A percentile compares a stretch with the other conserved stretches of the same genome.
Conservation (phyloP, 495 filamentous ascomycete species). For the Parathielavia appendiculata region DNA sequence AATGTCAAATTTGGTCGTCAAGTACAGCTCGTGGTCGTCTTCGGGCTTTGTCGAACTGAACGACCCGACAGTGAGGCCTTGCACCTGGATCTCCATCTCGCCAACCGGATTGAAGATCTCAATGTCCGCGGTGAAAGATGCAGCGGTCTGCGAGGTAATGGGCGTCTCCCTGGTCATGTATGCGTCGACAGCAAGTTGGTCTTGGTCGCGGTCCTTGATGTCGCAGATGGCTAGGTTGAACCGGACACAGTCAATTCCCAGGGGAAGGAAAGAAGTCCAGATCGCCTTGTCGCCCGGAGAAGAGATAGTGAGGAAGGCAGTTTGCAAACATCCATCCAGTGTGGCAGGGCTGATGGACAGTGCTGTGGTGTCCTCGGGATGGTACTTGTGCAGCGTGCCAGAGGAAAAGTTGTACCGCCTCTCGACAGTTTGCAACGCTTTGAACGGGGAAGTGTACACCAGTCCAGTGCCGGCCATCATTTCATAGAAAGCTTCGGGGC, state of each 20-base stretch:
- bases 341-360: conserved; percentile 44
- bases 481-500: conserved; percentile 39
- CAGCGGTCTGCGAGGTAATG: conserved; percentile 22
- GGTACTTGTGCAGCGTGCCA: conserved; percentile 32
- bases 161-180: conserved; percentile 27
- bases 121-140: conserved; percentile 37
- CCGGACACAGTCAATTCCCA: conserved; percentile 30
- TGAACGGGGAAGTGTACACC: conserved; percentile 42
- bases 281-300: conserved; percentile 43
- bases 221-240: conserved; percentile 40
- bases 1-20: conserved; percentile 36
- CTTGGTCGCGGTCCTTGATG: conserved; percentile 15
- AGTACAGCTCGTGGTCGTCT: conserved; percentile 42
- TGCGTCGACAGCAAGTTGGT: conserved; percentile 34
- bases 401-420: conserved; percentile 44
- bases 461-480: conserved; percentile 42
- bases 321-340: conserved; percentile 47
- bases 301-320: conserved; percentile 40
- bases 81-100: conserved; percentile 38
- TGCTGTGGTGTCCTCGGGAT: conserved; percentile 31
- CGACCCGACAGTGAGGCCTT: conserved; percentile 38
- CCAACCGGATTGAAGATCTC: conserved; percentile 34
- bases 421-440: conserved; percentile 34
- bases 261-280: conserved; percentile 44
- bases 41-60: conserved; percentile 35